Evolutionary conservation across 2,329 filamentous ascomycete genomes (phyloP).

Genomic region (Fusarium bactridioides): DNA sequence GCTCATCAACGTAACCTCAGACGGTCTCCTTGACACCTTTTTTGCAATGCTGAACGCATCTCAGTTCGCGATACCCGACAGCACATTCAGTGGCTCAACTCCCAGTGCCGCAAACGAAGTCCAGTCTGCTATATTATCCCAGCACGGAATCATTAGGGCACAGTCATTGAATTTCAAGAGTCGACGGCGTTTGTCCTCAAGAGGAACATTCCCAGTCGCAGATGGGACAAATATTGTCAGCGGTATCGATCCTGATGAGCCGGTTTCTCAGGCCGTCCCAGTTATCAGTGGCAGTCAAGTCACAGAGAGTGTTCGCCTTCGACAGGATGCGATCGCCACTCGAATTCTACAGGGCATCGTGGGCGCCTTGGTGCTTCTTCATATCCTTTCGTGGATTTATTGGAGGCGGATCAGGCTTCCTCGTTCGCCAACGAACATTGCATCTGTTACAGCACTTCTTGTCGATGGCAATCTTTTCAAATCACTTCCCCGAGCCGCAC

Average conservation of each 20-base stretch:
- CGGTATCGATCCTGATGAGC: conserved; percentile 30
- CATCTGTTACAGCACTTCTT: conserved; percentile 48
- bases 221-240: conserved; percentile 34
- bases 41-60: conserved; percentile 48
- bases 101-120: conserved; percentile 29
- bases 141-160: conserved; percentile 49
- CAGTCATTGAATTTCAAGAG: conserved; percentile 45
- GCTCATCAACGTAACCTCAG: conserved; percentile 40
- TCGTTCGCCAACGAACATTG: conserved; percentile 45
- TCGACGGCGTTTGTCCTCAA: conserved; percentile 33
- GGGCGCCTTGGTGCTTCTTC: conserved; percentile 39
- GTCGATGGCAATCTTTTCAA: conserved; percentile 49
- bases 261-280: conserved; percentile 39
- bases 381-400: conserved; percentile 42
- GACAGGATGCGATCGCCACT: conserved; percentile 45
- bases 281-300: conserved; percentile 28
- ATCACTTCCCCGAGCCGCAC: conserved; percentile 35
- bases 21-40: conserved; percentile 46
- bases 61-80: conserved; percentile 43
- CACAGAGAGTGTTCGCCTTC: conserved; percentile 25
- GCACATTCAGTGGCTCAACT: conserved; percentile 32
- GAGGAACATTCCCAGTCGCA: conserved; percentile 29
- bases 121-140: conserved; percentile 45
- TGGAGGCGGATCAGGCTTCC: conserved; percentile 42
- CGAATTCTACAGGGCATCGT: conserved; percentile 47